phyloP scores from a whole-genome alignment of 257 asterid genomes.

The Fraxinus quadrangulata region DNA sequence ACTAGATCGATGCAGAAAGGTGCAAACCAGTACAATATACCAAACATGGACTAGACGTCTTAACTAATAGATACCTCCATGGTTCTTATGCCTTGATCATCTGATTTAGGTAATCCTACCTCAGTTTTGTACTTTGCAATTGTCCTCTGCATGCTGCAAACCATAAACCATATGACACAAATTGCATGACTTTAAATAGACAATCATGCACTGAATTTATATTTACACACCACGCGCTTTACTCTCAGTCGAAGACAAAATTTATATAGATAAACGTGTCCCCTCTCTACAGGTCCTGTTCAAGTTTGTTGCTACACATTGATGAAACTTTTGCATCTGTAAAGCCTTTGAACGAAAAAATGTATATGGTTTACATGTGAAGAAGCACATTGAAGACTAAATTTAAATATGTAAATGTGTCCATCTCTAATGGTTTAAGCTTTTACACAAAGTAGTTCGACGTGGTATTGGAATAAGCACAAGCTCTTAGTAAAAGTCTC shows the following conservation, averaged over 20 bases:
- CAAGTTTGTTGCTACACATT: no score
- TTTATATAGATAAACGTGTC: not conserved
- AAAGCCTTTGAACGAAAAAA: not conserved
- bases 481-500: no score
- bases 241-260: not conserved
- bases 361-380: no score
- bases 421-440: no score
- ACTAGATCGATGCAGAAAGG: not conserved
- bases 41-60: not conserved
- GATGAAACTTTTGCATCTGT: not conserved
- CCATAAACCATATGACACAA: not conserved
- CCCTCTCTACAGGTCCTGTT: no score
- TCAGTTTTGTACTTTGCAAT: conserved; percentile 53
- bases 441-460: no score
- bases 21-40: not conserved
- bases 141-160: conserved; percentile 48
- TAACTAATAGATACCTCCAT: conserved; percentile 37
- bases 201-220: not conserved
- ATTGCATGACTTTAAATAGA: not conserved
- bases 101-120: conserved; percentile 43
- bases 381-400: no score
- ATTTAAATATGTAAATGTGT: no score
- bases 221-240: not conserved
- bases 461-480: no score
- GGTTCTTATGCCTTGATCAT: conserved; percentile 41